A percentile compares a stretch with the other conserved stretches of the same genome.
Conservation (phyloP, 306 rosid species). For the Elaeagnus macrophylla region DNA sequence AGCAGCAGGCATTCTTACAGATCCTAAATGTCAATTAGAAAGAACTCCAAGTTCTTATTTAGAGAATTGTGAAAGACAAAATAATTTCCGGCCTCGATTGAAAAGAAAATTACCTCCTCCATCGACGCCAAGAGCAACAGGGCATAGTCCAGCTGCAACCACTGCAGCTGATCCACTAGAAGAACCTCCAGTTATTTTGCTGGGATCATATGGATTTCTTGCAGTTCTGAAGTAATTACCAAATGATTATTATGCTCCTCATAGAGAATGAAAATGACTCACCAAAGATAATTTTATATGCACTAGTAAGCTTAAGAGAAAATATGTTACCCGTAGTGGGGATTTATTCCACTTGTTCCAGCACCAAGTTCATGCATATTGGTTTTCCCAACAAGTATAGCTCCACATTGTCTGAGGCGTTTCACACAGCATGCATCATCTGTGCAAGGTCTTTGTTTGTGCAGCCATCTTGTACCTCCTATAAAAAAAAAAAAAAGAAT, state of each 20-base stretch:
- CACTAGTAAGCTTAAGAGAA: background rate
- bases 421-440: slow-evolving; percentile 78
- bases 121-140: slow-evolving; percentile 89
- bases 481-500: slow-evolving; percentile 12
- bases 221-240: slow-evolving; percentile 39
- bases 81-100: background rate
- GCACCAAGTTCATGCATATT: slow-evolving; percentile 98
- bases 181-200: slow-evolving; percentile 78
- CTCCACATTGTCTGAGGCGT: slow-evolving; percentile 68
- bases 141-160: slow-evolving; percentile 89
- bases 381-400: slow-evolving; percentile 79
- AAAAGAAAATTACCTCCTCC: slow-evolving; percentile 65
- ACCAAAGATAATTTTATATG: background rate
- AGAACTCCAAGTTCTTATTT: background rate
- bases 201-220: slow-evolving; percentile 65
- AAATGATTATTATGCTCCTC: background rate
- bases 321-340: slow-evolving; percentile 71
- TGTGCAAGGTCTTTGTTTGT: slow-evolving; percentile 57
- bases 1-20: slow-evolving; percentile 94
- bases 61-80: too few species aligned
- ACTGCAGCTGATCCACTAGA: slow-evolving; percentile 96
- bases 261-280: background rate
- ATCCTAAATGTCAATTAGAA: slow-evolving; percentile 42
- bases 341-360: slow-evolving; percentile 95
- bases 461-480: slow-evolving; percentile 95